These are phyloP conservation scores for Curvularia sp. DNA, from an alignment of 2,329 filamentous ascomycete species.

Conservation along the genomic window DNA sequence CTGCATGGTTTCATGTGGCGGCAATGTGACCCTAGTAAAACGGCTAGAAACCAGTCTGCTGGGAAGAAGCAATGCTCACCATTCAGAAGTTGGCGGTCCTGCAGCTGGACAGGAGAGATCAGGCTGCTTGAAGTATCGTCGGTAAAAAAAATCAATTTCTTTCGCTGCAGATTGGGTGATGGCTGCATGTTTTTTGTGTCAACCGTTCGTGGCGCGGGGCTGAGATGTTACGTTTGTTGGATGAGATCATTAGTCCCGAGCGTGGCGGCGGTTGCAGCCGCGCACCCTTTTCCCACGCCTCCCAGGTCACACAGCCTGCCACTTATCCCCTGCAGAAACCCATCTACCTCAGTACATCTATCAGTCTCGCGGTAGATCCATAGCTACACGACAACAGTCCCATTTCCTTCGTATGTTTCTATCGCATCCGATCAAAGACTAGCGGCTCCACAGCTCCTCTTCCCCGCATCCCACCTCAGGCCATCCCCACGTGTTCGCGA, in stretches of 20 bases:
- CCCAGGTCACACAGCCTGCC: conserved; percentile 2
- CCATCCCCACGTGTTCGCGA: conserved; percentile 26
- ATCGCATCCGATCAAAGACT: conserved; percentile 1
- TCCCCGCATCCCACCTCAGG: conserved; percentile 20
- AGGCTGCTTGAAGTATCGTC: neutral
- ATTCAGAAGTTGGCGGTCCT: neutral
- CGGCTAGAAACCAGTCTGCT: neutral
- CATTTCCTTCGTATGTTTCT: neutral
- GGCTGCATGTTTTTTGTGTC: neutral
- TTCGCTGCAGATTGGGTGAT: neutral
- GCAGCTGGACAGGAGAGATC: neutral
- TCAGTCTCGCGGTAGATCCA: neutral
- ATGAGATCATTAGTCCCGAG: conserved; percentile 13
- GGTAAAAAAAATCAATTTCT: neutral
- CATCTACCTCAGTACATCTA: neutral
- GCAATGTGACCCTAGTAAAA: conserved; percentile 2
- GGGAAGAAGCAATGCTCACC: conserved; percentile 1
- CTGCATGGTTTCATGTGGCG: neutral
- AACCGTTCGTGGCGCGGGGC: neutral
- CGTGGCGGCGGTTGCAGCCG: conserved; percentile 12
- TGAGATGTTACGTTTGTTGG: conserved; percentile 4
- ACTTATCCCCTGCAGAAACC: neutral
- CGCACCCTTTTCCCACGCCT: conserved; percentile 7
- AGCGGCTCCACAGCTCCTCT: conserved; percentile 10
- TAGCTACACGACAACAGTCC: neutral